Evolutionary conservation across 805 yeast genomes (phyloP).

Genomic region (Nakazawaea siamensis): DNA sequence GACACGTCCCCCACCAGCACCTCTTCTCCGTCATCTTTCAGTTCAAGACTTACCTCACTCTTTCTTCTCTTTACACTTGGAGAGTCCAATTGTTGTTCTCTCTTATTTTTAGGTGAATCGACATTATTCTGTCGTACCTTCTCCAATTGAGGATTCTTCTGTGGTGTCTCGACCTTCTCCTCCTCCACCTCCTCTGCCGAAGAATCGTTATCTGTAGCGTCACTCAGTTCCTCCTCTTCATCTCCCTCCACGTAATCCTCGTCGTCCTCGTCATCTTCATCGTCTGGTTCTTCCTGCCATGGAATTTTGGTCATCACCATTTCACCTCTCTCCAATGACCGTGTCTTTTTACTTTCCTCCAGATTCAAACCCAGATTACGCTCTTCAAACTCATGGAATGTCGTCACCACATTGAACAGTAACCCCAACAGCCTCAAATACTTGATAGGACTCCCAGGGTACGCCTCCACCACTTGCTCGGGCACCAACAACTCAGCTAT

Average conservation of each 20-base stretch:
- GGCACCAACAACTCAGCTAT: conserved; percentile 8
- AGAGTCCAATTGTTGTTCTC: conserved; percentile 7
- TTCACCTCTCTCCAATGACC: not conserved
- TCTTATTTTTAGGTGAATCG: conserved; percentile 3
- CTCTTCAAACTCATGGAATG: conserved; percentile 2
- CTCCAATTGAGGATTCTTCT: conserved; percentile 1
- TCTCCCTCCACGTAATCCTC: conserved; percentile 4
- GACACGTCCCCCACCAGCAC: not conserved
- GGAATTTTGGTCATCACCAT: conserved; percentile 6
- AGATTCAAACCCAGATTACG: not conserved
- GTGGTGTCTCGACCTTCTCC: not conserved
- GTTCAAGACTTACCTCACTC: conserved; percentile 2
- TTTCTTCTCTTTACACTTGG: conserved; percentile 10
- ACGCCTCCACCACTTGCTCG: conserved; percentile 1
- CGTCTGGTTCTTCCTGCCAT: conserved; percentile 15
- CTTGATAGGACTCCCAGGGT: conserved; percentile 5
- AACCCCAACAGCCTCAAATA: conserved; percentile 8
- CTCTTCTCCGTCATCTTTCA: conserved; percentile 3
- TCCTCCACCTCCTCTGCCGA: not conserved
- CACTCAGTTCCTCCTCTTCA: conserved; percentile 11
- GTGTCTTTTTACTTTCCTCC: conserved; percentile 1
- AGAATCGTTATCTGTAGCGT: conserved; percentile 10
- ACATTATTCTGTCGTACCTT: not conserved
- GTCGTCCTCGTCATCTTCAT: conserved; percentile 16
- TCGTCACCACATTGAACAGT: conserved; percentile 9